A percentile compares a stretch with the other conserved stretches of the same genome.
phyloP scores from a whole-genome alignment of 1,284 basidiomycete genomes.

The Testicularia cyperi region DNA sequence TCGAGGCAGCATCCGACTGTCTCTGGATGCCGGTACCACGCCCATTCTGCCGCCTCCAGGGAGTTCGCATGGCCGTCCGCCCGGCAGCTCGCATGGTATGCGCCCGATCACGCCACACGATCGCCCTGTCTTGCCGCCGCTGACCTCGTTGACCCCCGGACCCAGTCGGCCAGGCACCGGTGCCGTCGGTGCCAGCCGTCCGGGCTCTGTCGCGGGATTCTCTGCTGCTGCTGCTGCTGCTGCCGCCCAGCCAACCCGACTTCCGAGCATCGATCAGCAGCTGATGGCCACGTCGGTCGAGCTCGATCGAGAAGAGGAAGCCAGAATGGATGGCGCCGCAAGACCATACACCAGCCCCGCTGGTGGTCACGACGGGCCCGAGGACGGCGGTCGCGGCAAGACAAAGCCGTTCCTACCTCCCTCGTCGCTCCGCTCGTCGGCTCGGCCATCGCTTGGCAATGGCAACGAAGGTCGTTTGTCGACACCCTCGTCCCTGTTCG shows the following conservation, averaged over 20 bases:
- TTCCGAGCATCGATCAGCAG: slow-evolving; percentile 42
- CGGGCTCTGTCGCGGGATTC: slow-evolving; percentile 8
- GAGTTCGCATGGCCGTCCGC: slow-evolving; percentile 37
- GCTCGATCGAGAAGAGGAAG: slow-evolving; percentile 19
- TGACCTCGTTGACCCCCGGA: slow-evolving; percentile 37
- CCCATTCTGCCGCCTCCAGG: slow-evolving; percentile 27
- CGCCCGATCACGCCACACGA: slow-evolving; percentile 34
- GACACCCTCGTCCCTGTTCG: slow-evolving; percentile 6
- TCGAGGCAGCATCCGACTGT: slow-evolving; percentile 23
- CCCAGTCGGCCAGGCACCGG: slow-evolving; percentile 44
- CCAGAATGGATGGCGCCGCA: slow-evolving; percentile 9
- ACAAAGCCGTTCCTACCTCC: slow-evolving; percentile 30
- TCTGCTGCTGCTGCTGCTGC: no score
- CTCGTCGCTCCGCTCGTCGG: slow-evolving; percentile 17
- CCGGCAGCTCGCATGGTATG: slow-evolving; percentile 26
- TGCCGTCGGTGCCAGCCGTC: slow-evolving; percentile 14
- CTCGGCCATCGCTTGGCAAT: slow-evolving; percentile 15
- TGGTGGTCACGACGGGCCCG: slow-evolving; percentile 9
- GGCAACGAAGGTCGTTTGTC: slow-evolving; percentile 13
- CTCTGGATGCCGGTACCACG: slow-evolving; percentile 22
- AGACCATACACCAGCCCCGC: slow-evolving; percentile 32
- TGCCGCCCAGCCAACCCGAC: slow-evolving; percentile 9
- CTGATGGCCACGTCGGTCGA: slow-evolving; percentile 23
- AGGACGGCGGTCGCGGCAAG: slow-evolving; percentile 4
- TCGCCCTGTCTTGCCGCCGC: slow-evolving; percentile 45